These are phyloP conservation scores for Wickerhamomyces subpelliculosus DNA, from an alignment of 805 yeast genomes.

Conservation along the genomic window DNA sequence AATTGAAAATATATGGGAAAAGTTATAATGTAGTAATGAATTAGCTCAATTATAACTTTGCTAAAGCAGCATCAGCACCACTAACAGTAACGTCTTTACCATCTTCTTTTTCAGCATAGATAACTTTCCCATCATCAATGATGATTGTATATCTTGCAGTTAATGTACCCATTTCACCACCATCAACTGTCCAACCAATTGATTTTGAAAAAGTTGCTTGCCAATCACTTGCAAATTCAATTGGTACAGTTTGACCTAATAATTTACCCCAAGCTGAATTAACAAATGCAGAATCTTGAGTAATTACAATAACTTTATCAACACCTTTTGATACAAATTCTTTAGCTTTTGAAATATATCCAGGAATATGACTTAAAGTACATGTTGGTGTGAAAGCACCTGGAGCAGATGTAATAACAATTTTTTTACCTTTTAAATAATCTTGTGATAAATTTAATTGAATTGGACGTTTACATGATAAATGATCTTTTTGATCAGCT, in stretches of 20 bases:
- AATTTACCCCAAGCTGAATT: slow-evolving; percentile 57
- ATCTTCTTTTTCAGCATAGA: slow-evolving; percentile 34
- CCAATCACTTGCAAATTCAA: slow-evolving; percentile 59
- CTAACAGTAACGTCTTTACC: slow-evolving; percentile 20
- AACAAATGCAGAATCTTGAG: slow-evolving; percentile 71
- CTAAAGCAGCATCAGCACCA: slow-evolving; percentile 22
- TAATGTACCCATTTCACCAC: slow-evolving; percentile 49
- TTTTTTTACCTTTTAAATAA: slow-evolving; percentile 24
- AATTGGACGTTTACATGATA: slow-evolving; percentile 20
- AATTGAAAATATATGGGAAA: not conserved
- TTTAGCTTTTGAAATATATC: slow-evolving; percentile 41
- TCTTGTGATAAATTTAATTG: slow-evolving; percentile 19
- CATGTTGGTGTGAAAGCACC: slow-evolving; percentile 89
- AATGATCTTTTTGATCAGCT: slow-evolving; percentile 19
- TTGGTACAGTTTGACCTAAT: slow-evolving; percentile 26
- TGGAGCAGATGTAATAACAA: slow-evolving; percentile 71
- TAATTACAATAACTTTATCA: slow-evolving; percentile 46
- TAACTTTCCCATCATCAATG: slow-evolving; percentile 50
- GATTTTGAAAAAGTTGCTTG: slow-evolving; percentile 49
- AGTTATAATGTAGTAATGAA: no score
- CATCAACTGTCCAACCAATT: slow-evolving; percentile 53
- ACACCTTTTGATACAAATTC: slow-evolving; percentile 54
- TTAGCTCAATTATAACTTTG: slow-evolving; percentile 18
- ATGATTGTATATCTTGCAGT: slow-evolving; percentile 69
- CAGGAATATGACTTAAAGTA: slow-evolving; percentile 66